Evolutionary conservation across 129 eudicot species (phyloP).

Genomic region (Flaveria linearis): DNA sequence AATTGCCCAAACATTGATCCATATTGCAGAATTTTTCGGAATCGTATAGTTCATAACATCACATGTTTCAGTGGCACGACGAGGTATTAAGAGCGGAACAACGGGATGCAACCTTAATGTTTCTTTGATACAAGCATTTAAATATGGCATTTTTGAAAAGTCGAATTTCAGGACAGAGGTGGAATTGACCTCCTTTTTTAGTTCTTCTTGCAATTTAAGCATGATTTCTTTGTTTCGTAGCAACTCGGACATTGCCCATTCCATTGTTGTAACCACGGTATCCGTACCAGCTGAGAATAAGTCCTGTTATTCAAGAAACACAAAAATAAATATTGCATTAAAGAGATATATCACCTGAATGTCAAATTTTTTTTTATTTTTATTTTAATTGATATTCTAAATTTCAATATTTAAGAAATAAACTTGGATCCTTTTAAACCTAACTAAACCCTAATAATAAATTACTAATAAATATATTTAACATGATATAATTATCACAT

Average conservation of each 20-base stretch:
- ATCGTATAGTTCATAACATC: constrained; percentile 37
- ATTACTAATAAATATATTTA: too few species aligned
- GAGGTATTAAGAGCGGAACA: constrained; percentile 30
- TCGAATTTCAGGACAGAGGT: not conserved
- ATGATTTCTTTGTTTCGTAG: constrained; percentile 23
- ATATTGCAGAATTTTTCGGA: constrained; percentile 18
- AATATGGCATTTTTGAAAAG: constrained; percentile 12
- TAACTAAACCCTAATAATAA: too few species aligned
- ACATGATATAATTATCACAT: too few species aligned
- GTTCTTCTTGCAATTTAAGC: constrained; percentile 13
- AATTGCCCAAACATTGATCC: constrained; percentile 38
- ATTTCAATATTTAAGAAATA: too few species aligned
- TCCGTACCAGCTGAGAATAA: constrained; percentile 30
- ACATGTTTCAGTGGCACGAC: constrained; percentile 15
- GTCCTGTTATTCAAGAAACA: constrained; percentile 16
- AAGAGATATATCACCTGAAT: too few species aligned
- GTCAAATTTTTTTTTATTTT: too few species aligned
- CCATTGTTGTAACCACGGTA: constrained; percentile 29
- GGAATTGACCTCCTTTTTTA: not conserved
- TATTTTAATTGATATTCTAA: too few species aligned
- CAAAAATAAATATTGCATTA: not conserved
- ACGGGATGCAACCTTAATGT: constrained; percentile 30
- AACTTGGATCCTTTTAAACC: too few species aligned
- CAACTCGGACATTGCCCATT: constrained; percentile 36
- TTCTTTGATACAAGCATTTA: constrained; percentile 19